Evolutionary conservation across 2,329 filamentous ascomycete genomes (phyloP).

Genomic region (Capronia americana): DNA sequence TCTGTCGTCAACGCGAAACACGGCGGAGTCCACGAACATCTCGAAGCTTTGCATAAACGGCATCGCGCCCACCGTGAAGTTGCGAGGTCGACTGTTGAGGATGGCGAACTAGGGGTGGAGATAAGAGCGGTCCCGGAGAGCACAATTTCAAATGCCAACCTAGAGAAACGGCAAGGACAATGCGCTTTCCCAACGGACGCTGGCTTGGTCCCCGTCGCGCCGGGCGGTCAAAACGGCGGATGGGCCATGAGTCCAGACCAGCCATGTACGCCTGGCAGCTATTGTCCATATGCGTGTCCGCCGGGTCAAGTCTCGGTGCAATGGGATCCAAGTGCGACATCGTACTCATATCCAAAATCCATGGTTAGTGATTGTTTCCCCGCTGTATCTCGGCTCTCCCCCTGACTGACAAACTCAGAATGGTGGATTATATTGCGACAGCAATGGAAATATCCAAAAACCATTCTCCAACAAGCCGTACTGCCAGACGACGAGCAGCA

Average conservation of each 20-base stretch:
- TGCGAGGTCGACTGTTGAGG: slow-evolving; percentile 39
- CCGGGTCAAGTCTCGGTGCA: slow-evolving; percentile 78
- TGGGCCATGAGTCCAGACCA: slow-evolving; percentile 83
- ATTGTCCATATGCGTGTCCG: slow-evolving; percentile 79
- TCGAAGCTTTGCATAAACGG: slow-evolving; percentile 45
- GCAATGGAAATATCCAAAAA: slow-evolving; percentile 69
- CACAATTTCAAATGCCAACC: slow-evolving; percentile 26
- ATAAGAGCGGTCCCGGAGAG: slow-evolving; percentile 32
- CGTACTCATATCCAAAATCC: slow-evolving; percentile 71
- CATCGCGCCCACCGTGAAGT: slow-evolving; percentile 44
- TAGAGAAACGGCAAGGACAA: slow-evolving; percentile 61
- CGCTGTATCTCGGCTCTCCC: slow-evolving; percentile 10
- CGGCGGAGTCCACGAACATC: slow-evolving; percentile 39
- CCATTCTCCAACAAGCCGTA: slow-evolving; percentile 72
- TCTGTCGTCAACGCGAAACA: slow-evolving; percentile 42
- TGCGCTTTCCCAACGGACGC: slow-evolving; percentile 72
- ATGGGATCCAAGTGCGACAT: slow-evolving; percentile 73
- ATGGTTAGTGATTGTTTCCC: slow-evolving; percentile 63
- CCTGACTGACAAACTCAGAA: slow-evolving; percentile 57
- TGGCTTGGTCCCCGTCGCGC: slow-evolving; percentile 72
- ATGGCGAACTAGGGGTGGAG: slow-evolving; percentile 38
- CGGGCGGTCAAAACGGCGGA: slow-evolving; percentile 68
- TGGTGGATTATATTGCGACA: slow-evolving; percentile 75
- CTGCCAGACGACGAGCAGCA: slow-evolving; percentile 72
- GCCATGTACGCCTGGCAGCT: slow-evolving; percentile 68